phyloP scores from a whole-genome alignment of 371 early-diverging fungal genomes.

The Mortierella sp. region DNA sequence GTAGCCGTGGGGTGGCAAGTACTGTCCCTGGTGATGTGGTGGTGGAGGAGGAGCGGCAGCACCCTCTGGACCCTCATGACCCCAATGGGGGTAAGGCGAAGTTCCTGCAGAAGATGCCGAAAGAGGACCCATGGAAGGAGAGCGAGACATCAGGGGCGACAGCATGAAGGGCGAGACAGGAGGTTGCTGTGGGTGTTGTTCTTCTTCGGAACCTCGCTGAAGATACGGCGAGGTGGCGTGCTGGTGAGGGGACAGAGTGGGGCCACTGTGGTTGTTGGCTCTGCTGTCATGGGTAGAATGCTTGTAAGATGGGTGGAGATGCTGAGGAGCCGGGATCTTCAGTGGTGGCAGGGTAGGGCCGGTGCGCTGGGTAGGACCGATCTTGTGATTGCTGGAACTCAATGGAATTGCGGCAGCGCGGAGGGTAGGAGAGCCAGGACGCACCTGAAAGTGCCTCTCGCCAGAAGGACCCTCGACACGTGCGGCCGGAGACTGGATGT shows the following conservation, averaged over 20 bases:
- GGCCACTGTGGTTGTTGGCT: slow-evolving; percentile 14
- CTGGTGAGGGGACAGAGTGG: slow-evolving; percentile 17
- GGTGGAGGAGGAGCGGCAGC: slow-evolving; percentile 12
- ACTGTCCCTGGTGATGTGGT: slow-evolving; percentile 31
- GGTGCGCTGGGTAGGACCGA: slow-evolving; percentile 15
- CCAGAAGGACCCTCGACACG: neutral
- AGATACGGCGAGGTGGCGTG: slow-evolving; percentile 25
- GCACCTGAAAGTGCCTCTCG: slow-evolving; percentile 19
- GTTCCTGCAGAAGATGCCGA: slow-evolving; percentile 21
- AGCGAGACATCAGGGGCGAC: slow-evolving; percentile 41
- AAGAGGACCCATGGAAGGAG: slow-evolving; percentile 34
- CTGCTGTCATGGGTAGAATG: slow-evolving; percentile 15
- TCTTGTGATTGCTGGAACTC: neutral
- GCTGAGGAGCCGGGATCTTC: slow-evolving; percentile 44
- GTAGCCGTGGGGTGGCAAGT: slow-evolving; percentile 47
- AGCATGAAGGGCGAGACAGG: slow-evolving; percentile 50
- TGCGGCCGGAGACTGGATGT: slow-evolving; percentile 26
- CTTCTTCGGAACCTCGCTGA: slow-evolving; percentile 1
- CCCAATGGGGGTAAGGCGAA: slow-evolving; percentile 44
- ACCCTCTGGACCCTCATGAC: slow-evolving; percentile 30
- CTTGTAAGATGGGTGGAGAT: slow-evolving; percentile 40
- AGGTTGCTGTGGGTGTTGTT: slow-evolving; percentile 9
- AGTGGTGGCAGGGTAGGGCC: slow-evolving; percentile 44
- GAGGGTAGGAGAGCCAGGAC: slow-evolving; percentile 14
- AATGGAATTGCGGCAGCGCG: neutral